Conservation (phyloP, 2,329 filamentous ascomycete genomes). For the Fonsecaea erecta region DNA sequence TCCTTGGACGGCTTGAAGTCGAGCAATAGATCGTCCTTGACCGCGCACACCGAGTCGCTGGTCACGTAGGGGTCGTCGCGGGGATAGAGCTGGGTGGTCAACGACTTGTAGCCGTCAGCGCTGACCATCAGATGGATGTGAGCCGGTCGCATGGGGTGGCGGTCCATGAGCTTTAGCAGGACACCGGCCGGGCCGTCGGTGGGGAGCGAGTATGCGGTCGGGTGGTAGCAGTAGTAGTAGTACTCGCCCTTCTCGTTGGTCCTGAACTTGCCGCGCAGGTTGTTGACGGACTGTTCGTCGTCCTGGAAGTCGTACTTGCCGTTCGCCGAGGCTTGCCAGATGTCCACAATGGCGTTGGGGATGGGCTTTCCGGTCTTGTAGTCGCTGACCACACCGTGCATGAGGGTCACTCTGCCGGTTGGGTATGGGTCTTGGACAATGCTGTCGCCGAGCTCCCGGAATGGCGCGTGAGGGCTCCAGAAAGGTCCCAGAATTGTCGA, state of each 20-base stretch:
- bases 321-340: conserved; percentile 78
- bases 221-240: conserved; percentile 75
- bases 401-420: conserved; percentile 45
- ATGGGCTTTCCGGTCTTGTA: conserved; percentile 57
- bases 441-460: conserved; percentile 67
- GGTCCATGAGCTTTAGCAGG: conserved; percentile 59
- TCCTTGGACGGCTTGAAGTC: conserved; percentile 61
- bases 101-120: conserved; percentile 60
- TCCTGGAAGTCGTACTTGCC: conserved; percentile 78
- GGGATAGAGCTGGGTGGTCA: conserved; percentile 64
- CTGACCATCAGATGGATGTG: conserved; percentile 65
- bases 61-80: conserved; percentile 62
- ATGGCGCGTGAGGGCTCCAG: conserved; percentile 76
- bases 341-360: conserved; percentile 71
- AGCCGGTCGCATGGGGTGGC: conserved; percentile 65
- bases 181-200: conserved; percentile 64
- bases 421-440: conserved; percentile 67
- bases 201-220: conserved; percentile 73
- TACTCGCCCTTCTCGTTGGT: conserved; percentile 72
- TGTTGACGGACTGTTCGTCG: conserved; percentile 71
- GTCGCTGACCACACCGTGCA: conserved; percentile 10
- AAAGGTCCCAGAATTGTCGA: conserved; percentile 76
- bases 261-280: conserved; percentile 76
- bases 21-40: conserved; percentile 65
- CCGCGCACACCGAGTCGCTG: conserved; percentile 65